Evolutionary conservation across 768 basidiomycete genomes (phyloP).

Genomic region (Mycena maculata): DNA sequence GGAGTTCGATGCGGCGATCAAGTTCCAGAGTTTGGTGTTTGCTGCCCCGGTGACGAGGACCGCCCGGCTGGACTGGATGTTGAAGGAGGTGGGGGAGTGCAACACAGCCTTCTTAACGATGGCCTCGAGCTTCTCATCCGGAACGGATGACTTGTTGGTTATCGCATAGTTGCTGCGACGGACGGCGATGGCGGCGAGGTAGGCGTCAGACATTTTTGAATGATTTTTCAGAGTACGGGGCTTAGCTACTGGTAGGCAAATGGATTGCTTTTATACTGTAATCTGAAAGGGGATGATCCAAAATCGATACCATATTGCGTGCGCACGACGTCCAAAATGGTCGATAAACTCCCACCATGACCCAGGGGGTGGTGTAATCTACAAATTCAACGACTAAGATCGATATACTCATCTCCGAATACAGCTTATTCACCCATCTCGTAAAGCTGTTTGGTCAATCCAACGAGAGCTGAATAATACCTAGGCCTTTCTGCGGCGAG

Average conservation of each 20-base stretch:
- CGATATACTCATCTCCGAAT: no score
- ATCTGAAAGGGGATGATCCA: no score
- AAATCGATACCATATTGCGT: not conserved
- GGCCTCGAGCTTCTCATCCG: slow-evolving; percentile 24
- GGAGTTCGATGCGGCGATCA: slow-evolving; percentile 6
- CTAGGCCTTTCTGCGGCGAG: no score
- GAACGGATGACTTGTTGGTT: slow-evolving; percentile 10
- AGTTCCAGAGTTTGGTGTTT: slow-evolving; percentile 26
- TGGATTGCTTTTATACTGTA: not conserved
- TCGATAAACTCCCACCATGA: not conserved
- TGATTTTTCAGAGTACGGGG: not conserved
- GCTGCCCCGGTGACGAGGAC: slow-evolving; percentile 23
- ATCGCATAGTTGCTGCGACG: slow-evolving; percentile 22
- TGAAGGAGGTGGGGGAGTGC: slow-evolving; percentile 22
- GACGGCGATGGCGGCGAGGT: slow-evolving; percentile 18
- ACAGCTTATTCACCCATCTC: no score
- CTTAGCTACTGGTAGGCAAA: no score
- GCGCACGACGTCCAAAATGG: not conserved
- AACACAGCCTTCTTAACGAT: slow-evolving; percentile 13
- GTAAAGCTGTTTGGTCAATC: no score
- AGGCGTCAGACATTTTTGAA: slow-evolving; percentile 25
- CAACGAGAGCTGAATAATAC: no score
- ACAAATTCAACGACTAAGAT: no score
- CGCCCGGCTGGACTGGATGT: slow-evolving; percentile 19
- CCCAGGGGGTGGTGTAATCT: no score